These are phyloP conservation scores for Cystobasidium ongulense DNA, from an alignment of 768 basidiomycete species.

Conservation along the genomic window DNA sequence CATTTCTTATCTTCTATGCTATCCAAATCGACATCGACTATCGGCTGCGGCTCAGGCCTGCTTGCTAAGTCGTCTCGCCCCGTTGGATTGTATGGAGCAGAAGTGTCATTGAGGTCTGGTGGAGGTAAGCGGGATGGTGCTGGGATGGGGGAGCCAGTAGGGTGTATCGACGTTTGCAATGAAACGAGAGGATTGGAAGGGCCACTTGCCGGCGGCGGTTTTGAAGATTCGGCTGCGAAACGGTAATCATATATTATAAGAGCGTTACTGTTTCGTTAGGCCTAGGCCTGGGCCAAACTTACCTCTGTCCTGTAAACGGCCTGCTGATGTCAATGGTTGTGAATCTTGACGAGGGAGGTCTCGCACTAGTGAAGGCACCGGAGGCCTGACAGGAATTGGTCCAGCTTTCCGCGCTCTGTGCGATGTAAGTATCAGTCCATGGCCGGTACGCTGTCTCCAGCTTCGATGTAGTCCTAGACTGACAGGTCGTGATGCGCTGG, in stretches of 20 bases:
- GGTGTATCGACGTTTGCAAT: slow-evolving; percentile 31
- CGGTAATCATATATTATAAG: background rate
- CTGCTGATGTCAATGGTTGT: background rate
- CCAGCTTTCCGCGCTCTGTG: slow-evolving; percentile 10
- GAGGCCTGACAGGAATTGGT: background rate
- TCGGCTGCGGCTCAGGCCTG: slow-evolving; percentile 39
- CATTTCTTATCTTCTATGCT: slow-evolving; percentile 51
- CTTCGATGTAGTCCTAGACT: background rate
- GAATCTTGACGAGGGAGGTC: background rate
- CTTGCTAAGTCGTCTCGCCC: slow-evolving; percentile 32
- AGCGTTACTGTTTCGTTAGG: background rate
- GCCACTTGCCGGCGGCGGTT: background rate
- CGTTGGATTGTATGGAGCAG: slow-evolving; percentile 38
- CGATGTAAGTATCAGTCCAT: background rate
- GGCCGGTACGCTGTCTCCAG: slow-evolving; percentile 57
- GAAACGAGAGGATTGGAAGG: slow-evolving; percentile 19
- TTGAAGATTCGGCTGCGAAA: background rate
- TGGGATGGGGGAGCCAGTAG: slow-evolving; percentile 29
- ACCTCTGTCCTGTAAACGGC: background rate
- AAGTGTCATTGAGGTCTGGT: slow-evolving; percentile 35
- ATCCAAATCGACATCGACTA: slow-evolving; percentile 43
- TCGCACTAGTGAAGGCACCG: slow-evolving; percentile 13
- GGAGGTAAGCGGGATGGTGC: slow-evolving; percentile 18
- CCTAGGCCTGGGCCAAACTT: background rate
- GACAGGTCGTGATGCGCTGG: background rate